Percentiles rank a stretch among this genome's conserved stretches.
Conservation (phyloP, 352 stramenopile genomes). For the Globisporangium cystogenes region DNA sequence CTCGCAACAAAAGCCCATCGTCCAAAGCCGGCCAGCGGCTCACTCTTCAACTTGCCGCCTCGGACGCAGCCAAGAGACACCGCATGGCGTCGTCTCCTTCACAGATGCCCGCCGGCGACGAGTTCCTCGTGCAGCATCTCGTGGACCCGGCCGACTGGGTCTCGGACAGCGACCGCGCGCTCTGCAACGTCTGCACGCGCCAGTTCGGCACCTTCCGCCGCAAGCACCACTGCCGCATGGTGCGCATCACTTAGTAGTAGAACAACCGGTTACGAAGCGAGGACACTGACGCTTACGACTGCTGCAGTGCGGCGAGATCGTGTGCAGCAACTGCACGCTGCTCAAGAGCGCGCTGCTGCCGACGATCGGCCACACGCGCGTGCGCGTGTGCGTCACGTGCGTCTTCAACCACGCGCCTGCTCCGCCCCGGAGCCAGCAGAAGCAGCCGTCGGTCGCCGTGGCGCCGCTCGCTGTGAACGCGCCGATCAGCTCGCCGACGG, state of each 20-base stretch:
- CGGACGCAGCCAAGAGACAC: too few relatives aligned
- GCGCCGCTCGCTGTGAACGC: neutral
- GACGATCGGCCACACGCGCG: slow-evolving; percentile 45
- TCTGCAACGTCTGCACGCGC: slow-evolving; percentile 77
- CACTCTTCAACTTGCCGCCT: neutral
- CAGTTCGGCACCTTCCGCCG: slow-evolving; percentile 74
- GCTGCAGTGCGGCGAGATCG: slow-evolving; percentile 64
- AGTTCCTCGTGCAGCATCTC: slow-evolving; percentile 68
- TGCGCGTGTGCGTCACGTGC: slow-evolving; percentile 79
- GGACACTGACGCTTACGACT: neutral
- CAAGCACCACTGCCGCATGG: slow-evolving; percentile 86
- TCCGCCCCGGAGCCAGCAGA: slow-evolving; percentile 6
- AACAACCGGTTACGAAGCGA: too few relatives aligned
- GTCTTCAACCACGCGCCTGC: slow-evolving; percentile 40
- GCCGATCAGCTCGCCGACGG: slow-evolving; percentile 21
- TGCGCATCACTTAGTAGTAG: slow-evolving; percentile 9
- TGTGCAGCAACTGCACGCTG: slow-evolving; percentile 77
- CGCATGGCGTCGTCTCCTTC: too few relatives aligned
- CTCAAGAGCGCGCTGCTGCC: slow-evolving; percentile 62
- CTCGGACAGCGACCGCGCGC: slow-evolving; percentile 52
- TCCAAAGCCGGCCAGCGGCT: too few relatives aligned
- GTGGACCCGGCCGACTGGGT: slow-evolving; percentile 76
- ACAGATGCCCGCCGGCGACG: slow-evolving; percentile 23
- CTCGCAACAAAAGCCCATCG: too few relatives aligned
- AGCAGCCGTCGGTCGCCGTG: neutral